These are phyloP conservation scores for Sonneratia caseolaris DNA, from an alignment of 345 rosid genomes.

Conservation along the genomic window DNA sequence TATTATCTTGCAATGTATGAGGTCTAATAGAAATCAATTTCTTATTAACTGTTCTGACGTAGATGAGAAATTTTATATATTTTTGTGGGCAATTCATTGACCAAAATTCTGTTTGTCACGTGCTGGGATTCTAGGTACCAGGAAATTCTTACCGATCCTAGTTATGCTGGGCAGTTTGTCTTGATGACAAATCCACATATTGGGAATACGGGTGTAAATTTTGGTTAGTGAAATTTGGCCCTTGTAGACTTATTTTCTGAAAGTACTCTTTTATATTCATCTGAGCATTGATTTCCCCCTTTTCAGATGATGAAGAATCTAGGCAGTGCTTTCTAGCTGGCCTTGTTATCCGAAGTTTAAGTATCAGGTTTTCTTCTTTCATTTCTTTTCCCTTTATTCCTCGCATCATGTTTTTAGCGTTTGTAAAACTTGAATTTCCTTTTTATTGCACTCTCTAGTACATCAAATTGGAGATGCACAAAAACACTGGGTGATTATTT, in stretches of 20 bases:
- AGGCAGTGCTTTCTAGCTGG: conserved; percentile 80
- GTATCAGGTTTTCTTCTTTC: conserved; percentile 40
- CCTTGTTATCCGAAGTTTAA: conserved; percentile 75
- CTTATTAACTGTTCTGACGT: background rate
- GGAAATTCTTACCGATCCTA: conserved; percentile 95
- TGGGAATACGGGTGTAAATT: conserved; percentile 95
- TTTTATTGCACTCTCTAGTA: conserved; percentile 27
- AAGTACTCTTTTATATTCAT: background rate
- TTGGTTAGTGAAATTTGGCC: conserved; percentile 33
- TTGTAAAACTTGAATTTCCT: background rate
- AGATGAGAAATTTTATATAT: background rate
- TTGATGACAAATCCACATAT: conserved; percentile 96
- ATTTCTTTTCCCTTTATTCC: background rate
- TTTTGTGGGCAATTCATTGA: background rate
- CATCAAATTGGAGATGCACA: conserved; percentile 88
- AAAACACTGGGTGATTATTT: conserved; percentile 72
- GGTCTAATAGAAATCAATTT: background rate
- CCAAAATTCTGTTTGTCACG: background rate
- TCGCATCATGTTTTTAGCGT: background rate
- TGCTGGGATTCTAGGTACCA: conserved; percentile 59
- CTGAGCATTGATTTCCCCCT: background rate
- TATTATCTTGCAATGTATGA: background rate
- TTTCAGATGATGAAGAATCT: conserved; percentile 87
- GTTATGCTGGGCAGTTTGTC: conserved; percentile 96
- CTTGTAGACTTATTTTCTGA: background rate